Evolutionary conservation across 2,329 filamentous ascomycete species (phyloP).

Genomic region (Amauroascus niger): DNA sequence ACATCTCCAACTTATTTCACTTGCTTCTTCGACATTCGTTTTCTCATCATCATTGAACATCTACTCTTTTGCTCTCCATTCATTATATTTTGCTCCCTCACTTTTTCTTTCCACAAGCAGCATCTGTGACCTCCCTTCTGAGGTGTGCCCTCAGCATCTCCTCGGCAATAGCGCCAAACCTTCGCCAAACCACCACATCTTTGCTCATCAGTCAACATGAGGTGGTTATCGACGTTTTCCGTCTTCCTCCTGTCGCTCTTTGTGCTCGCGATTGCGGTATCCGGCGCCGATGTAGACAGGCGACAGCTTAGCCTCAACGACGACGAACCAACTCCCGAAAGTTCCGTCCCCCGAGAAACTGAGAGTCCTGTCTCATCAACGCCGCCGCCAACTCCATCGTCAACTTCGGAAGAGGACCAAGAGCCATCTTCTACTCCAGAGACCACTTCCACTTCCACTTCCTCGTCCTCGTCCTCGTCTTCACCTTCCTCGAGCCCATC

Average conservation of each 20-base stretch:
- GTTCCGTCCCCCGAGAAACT: background rate
- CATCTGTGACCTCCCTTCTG: background rate
- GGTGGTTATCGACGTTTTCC: slow-evolving; percentile 16
- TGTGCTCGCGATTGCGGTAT: slow-evolving; percentile 14
- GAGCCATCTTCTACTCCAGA: slow-evolving; percentile 1
- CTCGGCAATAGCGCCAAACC: background rate
- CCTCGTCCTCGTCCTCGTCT: background rate
- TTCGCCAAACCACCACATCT: background rate
- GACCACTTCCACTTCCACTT: background rate
- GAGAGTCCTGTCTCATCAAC: background rate
- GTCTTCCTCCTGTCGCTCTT: slow-evolving; percentile 15
- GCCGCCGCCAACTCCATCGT: background rate
- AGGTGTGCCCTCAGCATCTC: background rate
- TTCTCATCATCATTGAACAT: background rate
- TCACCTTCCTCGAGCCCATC: background rate
- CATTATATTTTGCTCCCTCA: background rate
- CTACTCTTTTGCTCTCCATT: background rate
- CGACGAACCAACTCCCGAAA: background rate
- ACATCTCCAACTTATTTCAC: background rate
- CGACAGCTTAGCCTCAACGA: slow-evolving; percentile 4
- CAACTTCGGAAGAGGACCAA: slow-evolving; percentile 1
- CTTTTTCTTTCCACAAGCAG: background rate
- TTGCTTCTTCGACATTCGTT: background rate
- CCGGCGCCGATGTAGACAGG: slow-evolving; percentile 6
- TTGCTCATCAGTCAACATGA: slow-evolving; percentile 12